A percentile compares a stretch with the other conserved stretches of the same genome.
Evolutionary conservation across 2,329 filamentous ascomycete genomes (phyloP).

Genomic region (Hypoxylon sp.): DNA sequence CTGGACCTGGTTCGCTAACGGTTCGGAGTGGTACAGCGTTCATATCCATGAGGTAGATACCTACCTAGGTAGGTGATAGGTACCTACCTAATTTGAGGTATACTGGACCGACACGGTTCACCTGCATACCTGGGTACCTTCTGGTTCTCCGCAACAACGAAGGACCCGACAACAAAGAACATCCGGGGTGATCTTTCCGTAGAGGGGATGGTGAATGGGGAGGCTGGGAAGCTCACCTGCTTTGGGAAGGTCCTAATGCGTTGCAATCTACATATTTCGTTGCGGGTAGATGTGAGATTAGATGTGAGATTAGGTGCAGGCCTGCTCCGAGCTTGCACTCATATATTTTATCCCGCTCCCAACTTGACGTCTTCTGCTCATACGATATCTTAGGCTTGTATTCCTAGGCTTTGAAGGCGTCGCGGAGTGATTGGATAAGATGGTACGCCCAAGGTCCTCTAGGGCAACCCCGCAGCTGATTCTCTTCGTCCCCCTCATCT

Average conservation of each 20-base stretch:
- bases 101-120: too few relatives aligned
- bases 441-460: slow-evolving; percentile 13
- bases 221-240: slow-evolving; percentile 1
- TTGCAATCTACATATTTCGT: background rate
- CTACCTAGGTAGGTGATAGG: too few relatives aligned
- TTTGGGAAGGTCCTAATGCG: slow-evolving; percentile 37
- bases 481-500: slow-evolving; percentile 33
- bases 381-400: background rate
- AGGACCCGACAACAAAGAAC: background rate
- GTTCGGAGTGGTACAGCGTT: too few relatives aligned
- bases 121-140: too few relatives aligned
- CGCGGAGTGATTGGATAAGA: slow-evolving; percentile 2
- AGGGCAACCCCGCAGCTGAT: slow-evolving; percentile 33
- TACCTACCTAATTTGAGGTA: too few relatives aligned
- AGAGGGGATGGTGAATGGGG: background rate
- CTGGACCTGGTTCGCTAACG: too few relatives aligned
- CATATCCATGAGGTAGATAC: too few relatives aligned
- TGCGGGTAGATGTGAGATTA: slow-evolving; percentile 8
- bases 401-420: slow-evolving; percentile 1
- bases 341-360: background rate
- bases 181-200: background rate
- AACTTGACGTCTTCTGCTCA: background rate
- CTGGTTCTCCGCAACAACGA: background rate
- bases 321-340: background rate
- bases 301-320: background rate